Conservation (phyloP, 257 asterid genomes). For the Sherardia arvensis region DNA sequence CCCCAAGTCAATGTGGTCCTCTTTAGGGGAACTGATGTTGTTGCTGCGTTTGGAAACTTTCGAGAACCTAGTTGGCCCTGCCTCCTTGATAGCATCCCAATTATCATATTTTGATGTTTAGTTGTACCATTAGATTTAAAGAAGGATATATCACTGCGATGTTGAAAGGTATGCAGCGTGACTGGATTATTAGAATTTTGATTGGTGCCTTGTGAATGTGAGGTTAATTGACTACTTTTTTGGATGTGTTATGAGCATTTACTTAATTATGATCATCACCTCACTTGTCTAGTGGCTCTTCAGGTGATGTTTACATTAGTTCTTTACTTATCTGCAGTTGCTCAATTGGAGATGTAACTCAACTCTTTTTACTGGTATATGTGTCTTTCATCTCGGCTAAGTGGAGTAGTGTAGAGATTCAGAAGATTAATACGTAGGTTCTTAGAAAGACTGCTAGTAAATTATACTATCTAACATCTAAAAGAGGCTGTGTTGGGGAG, state of each 20-base stretch:
- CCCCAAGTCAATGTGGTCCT: conserved; percentile 14
- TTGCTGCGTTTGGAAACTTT: neutral
- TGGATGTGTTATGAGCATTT: neutral
- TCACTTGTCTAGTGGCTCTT: neutral
- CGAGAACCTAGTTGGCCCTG: conserved; percentile 4
- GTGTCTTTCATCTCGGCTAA: neutral
- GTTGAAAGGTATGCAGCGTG: neutral
- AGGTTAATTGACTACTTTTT: neutral
- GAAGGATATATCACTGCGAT: neutral
- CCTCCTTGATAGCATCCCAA: neutral
- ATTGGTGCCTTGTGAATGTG: neutral
- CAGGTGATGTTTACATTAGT: conserved; percentile 1
- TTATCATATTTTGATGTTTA: conserved; percentile 1
- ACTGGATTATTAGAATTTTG: neutral
- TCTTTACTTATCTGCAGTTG: conserved; percentile 1
- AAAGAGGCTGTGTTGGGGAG: neutral
- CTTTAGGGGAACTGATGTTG: conserved; percentile 4
- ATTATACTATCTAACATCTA: neutral
- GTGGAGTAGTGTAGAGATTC: neutral
- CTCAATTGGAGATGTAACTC: neutral
- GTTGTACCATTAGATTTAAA: neutral
- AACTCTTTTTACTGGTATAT: neutral
- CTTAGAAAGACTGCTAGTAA: neutral
- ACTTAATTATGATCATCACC: neutral
- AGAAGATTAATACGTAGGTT: neutral